These are phyloP conservation scores for Ramichloridium luteum DNA, from an alignment of 2,329 filamentous ascomycete genomes.

Conservation along the genomic window DNA sequence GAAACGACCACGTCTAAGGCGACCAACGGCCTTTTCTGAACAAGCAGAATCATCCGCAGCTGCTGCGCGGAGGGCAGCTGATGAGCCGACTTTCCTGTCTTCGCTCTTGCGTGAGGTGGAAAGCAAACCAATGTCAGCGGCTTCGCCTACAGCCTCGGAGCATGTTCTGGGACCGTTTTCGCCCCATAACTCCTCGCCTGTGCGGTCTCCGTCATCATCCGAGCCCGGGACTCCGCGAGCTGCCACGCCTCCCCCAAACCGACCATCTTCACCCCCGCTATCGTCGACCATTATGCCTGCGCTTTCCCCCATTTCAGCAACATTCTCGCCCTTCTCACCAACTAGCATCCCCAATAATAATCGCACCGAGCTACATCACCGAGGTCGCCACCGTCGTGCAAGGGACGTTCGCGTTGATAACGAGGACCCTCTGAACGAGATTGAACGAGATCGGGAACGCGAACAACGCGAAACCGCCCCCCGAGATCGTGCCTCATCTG, in stretches of 20 bases:
- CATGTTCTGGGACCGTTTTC: slow-evolving; percentile 23
- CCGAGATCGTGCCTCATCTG: slow-evolving; percentile 13
- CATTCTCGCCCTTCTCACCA: slow-evolving; percentile 56
- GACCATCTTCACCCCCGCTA: slow-evolving; percentile 54
- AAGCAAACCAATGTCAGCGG: slow-evolving; percentile 32
- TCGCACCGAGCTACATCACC: slow-evolving; percentile 5
- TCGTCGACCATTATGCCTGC: slow-evolving; percentile 61
- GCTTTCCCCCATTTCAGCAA: slow-evolving; percentile 51
- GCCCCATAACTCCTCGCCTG: slow-evolving; percentile 48
- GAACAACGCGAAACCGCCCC: not conserved
- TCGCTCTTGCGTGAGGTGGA: slow-evolving; percentile 84
- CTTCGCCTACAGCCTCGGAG: slow-evolving; percentile 23
- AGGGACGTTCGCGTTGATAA: slow-evolving; percentile 14
- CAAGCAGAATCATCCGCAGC: slow-evolving; percentile 27
- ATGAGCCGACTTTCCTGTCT: slow-evolving; percentile 67
- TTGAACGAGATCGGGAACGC: too few relatives aligned
- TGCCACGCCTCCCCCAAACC: slow-evolving; percentile 57
- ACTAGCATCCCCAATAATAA: slow-evolving; percentile 25
- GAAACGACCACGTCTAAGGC: slow-evolving; percentile 58
- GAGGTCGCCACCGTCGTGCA: slow-evolving; percentile 14
- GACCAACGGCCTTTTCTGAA: slow-evolving; percentile 34
- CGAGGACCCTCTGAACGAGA: too few relatives aligned
- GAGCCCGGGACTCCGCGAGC: slow-evolving; percentile 55
- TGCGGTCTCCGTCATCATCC: slow-evolving; percentile 51
- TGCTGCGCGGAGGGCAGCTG: slow-evolving; percentile 24